A percentile compares a stretch with the other conserved stretches of the same genome.
Evolutionary conservation across 129 eudicot genomes (phyloP).

Genomic region (Tagetes patula): DNA sequence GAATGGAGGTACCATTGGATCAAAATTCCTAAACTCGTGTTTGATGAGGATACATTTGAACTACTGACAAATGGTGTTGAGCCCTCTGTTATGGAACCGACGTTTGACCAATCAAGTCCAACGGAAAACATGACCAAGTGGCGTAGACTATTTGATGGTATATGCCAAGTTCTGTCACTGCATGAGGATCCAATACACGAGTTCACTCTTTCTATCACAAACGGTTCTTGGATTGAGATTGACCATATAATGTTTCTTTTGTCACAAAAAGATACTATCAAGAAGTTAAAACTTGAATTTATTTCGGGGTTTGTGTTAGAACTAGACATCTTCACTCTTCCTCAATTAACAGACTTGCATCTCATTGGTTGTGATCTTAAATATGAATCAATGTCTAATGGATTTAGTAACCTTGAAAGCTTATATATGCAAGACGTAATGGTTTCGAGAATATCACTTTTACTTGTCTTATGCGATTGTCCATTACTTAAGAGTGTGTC

Average conservation of each 20-base stretch:
- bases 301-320: neutral
- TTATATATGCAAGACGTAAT: neutral
- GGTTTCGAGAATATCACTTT: conserved; percentile 10
- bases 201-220: conserved; percentile 7
- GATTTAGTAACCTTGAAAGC: conserved; percentile 25
- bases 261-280: conserved; percentile 5
- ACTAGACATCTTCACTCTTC: neutral
- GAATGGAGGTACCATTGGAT: conserved; percentile 29
- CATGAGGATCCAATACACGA: conserved; percentile 20
- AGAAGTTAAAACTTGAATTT: conserved; percentile 18
- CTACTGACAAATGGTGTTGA: neutral
- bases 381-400: conserved; percentile 10
- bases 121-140: neutral
- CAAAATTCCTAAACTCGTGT: conserved; percentile 23
- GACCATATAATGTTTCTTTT: conserved; percentile 12
- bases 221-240: neutral
- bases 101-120: neutral
- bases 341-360: conserved; percentile 11
- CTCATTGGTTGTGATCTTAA: conserved; percentile 11
- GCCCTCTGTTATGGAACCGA: neutral
- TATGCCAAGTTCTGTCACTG: conserved; percentile 10
- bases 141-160: conserved; percentile 8
- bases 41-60: conserved; percentile 19
- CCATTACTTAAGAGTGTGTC: conserved; percentile 19
- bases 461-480: conserved; percentile 14